These are phyloP conservation scores for Aspergillus sojae DNA, from an alignment of 2,329 filamentous ascomycete species.

Conservation along the genomic window DNA sequence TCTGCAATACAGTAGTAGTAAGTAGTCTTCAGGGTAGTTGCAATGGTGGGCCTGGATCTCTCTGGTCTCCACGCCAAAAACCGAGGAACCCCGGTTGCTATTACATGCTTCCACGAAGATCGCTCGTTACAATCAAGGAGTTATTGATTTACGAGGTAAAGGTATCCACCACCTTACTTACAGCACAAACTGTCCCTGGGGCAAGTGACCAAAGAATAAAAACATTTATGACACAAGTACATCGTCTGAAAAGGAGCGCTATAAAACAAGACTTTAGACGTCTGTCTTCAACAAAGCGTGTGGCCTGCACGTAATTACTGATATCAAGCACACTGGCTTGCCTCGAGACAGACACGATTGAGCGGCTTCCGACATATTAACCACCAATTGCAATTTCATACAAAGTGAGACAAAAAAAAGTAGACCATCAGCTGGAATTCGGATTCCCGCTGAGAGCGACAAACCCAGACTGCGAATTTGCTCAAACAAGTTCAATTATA, in stretches of 20 bases:
- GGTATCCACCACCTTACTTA: neutral
- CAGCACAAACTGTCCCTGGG: neutral
- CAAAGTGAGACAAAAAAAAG: neutral
- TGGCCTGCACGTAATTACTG: neutral
- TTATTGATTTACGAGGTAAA: neutral
- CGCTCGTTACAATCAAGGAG: neutral
- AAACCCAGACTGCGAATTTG: slow-evolving; percentile 30
- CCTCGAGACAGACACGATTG: neutral
- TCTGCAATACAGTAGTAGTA: neutral
- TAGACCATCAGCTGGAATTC: neutral
- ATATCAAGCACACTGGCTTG: neutral
- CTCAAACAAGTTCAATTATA: slow-evolving; percentile 43
- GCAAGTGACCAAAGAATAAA: neutral
- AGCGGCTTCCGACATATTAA: neutral
- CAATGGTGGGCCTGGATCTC: neutral
- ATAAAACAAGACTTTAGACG: slow-evolving; percentile 1
- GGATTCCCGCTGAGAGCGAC: neutral
- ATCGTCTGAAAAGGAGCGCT: slow-evolving; percentile 1
- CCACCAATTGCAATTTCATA: slow-evolving; percentile 6
- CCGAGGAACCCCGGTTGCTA: neutral
- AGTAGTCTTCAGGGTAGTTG: neutral
- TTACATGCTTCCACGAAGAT: neutral
- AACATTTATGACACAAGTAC: neutral
- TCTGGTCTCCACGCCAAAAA: neutral
- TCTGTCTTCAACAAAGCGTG: neutral